Base-by-base conservation (phyloP, 208 protist genomes). In the Trypanosoma congolense region DNA sequence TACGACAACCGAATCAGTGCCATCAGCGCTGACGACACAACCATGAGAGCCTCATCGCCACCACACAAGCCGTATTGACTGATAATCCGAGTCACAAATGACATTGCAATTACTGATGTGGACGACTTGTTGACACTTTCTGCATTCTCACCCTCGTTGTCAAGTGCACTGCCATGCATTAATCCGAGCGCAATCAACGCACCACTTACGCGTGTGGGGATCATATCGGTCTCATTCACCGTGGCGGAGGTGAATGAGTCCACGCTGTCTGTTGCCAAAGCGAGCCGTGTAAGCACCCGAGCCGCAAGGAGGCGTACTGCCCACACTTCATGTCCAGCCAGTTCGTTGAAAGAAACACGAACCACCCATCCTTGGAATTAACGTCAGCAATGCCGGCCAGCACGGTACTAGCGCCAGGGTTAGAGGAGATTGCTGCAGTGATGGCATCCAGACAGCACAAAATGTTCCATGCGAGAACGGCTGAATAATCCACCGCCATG, bases 41-140 rank as follows among this genome's bases (percentile, higher is more conserved):
- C 38, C 28, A 60, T 30, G 2, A 49, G 31, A 36, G 28, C 28
- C 29, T 48, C 48, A 5, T 52, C 49, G 18, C 72, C 70, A 24
- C 56, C 66, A 25, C 51, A 53, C 21, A 77, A 29, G 36, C 70
- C 60, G 22, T 45, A 50, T 21, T 64, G 65, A n/a, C 60, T 62
- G 30, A 76, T 56, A 44, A 69, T 52, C 31, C 77, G 65, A 10
- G 74, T 53, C 8, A 83, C 50, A 51, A 85, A 63, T 24, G 76
- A 86, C 35, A 74, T 70, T 22, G 72, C 79, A 28, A 91, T 79
- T 2, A 75, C 25, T 25, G 61, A 38, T 16, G 60, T 54, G 30
- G 49, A 33, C 12, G 38, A 42, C 18, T 26, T 50, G 2, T 44
- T 47, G 21, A n/a, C n/a, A 19, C 21, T n/a, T 9, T 46, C 42